A percentile compares a stretch with the other conserved stretches of the same genome.
phyloP scores from a whole-genome alignment of 1,284 basidiomycete species.

The Leccinum solheimii region DNA sequence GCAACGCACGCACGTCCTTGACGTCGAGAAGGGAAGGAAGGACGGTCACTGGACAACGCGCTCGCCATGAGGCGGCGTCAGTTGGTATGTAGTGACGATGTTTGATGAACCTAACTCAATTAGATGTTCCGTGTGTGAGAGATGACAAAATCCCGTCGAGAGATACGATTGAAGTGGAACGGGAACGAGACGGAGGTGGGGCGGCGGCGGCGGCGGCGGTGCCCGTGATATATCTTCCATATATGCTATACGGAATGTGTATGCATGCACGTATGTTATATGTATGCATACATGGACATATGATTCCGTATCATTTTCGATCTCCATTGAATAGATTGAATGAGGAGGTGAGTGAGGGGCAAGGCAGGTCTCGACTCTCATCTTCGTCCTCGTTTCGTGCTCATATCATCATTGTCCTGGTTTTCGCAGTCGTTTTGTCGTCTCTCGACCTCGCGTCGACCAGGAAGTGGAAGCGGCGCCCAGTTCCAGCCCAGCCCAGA shows the following conservation, averaged over 20 bases:
- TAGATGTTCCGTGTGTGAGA: not conserved
- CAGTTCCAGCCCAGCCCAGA: not conserved
- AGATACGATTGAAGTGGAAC: not conserved
- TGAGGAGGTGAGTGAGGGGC: not conserved
- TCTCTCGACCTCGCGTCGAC: not conserved
- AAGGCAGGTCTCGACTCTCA: not conserved
- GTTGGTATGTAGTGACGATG: not conserved
- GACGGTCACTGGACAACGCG: slow-evolving; percentile 23
- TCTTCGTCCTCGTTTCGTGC: not conserved
- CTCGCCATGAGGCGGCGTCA: slow-evolving; percentile 26
- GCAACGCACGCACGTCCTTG: slow-evolving; percentile 1
- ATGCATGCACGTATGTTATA: not conserved
- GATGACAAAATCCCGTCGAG: slow-evolving; percentile 5
- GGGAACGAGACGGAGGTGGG: not conserved
- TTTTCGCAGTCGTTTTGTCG: not conserved
- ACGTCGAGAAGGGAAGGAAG: not conserved
- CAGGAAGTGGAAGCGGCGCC: not conserved
- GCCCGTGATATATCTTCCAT: not conserved
- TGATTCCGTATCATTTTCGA: not conserved
- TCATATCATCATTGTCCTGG: not conserved
- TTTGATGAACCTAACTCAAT: slow-evolving; percentile 26
- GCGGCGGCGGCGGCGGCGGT: not conserved
- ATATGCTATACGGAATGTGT: not conserved
- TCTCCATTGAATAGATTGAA: not conserved
- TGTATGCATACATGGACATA: not conserved